Base-by-base conservation (phyloP, 2,329 filamentous ascomycete genomes). In the Hymenoscyphus scutula region DNA sequence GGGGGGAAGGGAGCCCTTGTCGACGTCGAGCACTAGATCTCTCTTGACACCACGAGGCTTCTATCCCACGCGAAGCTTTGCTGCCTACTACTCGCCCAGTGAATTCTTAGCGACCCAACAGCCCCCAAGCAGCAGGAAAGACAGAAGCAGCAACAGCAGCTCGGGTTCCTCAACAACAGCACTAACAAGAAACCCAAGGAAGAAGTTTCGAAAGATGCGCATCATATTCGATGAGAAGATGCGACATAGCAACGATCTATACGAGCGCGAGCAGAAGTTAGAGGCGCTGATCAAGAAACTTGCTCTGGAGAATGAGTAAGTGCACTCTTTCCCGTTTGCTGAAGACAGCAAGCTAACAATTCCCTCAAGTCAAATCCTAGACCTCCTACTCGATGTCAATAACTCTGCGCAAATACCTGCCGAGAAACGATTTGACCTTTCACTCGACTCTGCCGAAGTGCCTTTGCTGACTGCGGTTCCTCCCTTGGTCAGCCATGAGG, bases 131-230 rank as follows among this genome's bases (percentile, higher is more conserved):
- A 23, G 19, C 19, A 13, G 45, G 13, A 37, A 37, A 51, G 10
- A 13, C 19, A 51, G 15, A 17, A 41, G 23, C 23, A 51, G 6
- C 19, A 25, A 19, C 45, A 51, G 45, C 45, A 51, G 45, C 45
- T 23, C 45, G 8, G 23, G 8, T 25, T 23, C 10, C 13, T 51
- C 45, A 88, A 15, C 45, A 88, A 15, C 41, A 27, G 29, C 54
- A 60, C 70, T 74, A 67, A 73, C 56, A 58, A 62, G 61, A 56
- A 23, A 85, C 73, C 89, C 86, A 82, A 92, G 91, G 84, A 96
- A 97, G 79, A 99, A 99, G 81, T 99, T 96, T 76, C 89, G 90
- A 71, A 96, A 96, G 82, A 91, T 95, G 87, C 88, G 89, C 77
- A 82, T 89, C 74, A 81, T 82, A 30, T 96, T 95, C 73, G 90